Evolutionary conservation across 192 early-diverging fungal genomes (phyloP).

Genomic region (Glomus cerebriforme): DNA sequence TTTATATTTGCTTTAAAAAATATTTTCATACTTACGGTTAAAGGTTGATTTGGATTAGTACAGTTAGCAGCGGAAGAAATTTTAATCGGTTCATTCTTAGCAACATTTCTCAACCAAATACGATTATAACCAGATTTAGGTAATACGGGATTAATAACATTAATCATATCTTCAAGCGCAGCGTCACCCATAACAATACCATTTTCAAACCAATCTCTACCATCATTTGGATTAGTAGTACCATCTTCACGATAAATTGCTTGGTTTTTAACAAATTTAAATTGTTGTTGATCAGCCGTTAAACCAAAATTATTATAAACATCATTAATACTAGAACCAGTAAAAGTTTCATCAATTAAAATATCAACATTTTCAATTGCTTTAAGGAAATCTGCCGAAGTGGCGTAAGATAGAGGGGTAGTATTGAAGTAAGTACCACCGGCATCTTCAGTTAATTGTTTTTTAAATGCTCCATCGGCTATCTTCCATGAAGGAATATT

Average conservation of each 20-base stretch:
- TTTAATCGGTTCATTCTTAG: constrained; percentile 53
- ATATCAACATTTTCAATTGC: constrained; percentile 63
- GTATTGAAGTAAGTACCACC: constrained; percentile 63
- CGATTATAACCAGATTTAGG: constrained; percentile 51
- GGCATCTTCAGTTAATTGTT: constrained; percentile 62
- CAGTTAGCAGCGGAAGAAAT: constrained; percentile 55
- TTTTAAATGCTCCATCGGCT: constrained; percentile 59
- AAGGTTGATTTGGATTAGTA: constrained; percentile 45
- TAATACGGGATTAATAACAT: constrained; percentile 60
- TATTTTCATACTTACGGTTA: neutral
- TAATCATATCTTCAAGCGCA: constrained; percentile 69
- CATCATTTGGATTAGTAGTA: constrained; percentile 58
- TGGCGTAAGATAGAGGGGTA: constrained; percentile 39
- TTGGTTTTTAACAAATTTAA: constrained; percentile 65
- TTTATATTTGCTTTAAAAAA: neutral
- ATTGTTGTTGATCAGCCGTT: constrained; percentile 38
- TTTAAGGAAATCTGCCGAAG: constrained; percentile 48
- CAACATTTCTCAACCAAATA: constrained; percentile 75
- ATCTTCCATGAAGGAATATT: constrained; percentile 68
- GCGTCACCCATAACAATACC: constrained; percentile 69
- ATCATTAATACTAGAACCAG: constrained; percentile 44
- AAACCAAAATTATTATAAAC: constrained; percentile 63
- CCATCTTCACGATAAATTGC: constrained; percentile 72
- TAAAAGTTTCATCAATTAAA: constrained; percentile 70
- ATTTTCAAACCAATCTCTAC: constrained; percentile 71